These are phyloP conservation scores for Glebionis coronaria DNA, from an alignment of 129 eudicot species.

Conservation along the genomic window DNA sequence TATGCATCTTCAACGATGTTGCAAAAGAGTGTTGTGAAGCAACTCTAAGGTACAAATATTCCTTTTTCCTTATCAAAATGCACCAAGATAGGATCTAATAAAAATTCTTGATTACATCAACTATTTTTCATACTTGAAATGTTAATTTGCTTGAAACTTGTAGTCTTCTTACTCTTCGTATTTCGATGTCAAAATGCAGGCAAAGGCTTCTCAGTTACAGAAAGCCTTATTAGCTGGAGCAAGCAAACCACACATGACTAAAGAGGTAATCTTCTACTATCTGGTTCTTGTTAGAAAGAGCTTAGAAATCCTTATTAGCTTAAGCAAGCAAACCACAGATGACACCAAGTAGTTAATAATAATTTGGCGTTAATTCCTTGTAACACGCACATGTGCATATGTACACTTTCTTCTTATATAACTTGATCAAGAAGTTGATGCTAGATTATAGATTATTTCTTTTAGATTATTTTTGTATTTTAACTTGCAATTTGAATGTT, in stretches of 20 bases:
- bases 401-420: too few relatives aligned
- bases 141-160: neutral
- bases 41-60: neutral
- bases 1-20: too few relatives aligned
- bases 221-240: slow-evolving; percentile 22
- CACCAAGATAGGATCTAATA: neutral
- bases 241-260: slow-evolving; percentile 42
- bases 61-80: slow-evolving; percentile 13
- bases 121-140: slow-evolving; percentile 1
- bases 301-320: too few relatives aligned
- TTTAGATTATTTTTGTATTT: too few relatives aligned
- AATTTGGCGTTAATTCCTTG: too few relatives aligned
- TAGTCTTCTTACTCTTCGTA: neutral
- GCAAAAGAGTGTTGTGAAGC: too few relatives aligned
- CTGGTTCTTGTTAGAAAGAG: neutral
- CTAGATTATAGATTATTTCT: too few relatives aligned
- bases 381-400: too few relatives aligned
- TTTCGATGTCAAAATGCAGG: slow-evolving; percentile 43
- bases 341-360: too few relatives aligned
- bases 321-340: too few relatives aligned
- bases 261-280: slow-evolving; percentile 50
- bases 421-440: too few relatives aligned
- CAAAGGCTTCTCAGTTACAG: slow-evolving; percentile 57
- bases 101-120: slow-evolving; percentile 13
- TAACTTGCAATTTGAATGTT: too few relatives aligned